A percentile compares a stretch with the other conserved stretches of the same genome.
Evolutionary conservation across 2,329 filamentous ascomycete genomes (phyloP).

Genomic region (Phaeosphaeriaceae sp.): DNA sequence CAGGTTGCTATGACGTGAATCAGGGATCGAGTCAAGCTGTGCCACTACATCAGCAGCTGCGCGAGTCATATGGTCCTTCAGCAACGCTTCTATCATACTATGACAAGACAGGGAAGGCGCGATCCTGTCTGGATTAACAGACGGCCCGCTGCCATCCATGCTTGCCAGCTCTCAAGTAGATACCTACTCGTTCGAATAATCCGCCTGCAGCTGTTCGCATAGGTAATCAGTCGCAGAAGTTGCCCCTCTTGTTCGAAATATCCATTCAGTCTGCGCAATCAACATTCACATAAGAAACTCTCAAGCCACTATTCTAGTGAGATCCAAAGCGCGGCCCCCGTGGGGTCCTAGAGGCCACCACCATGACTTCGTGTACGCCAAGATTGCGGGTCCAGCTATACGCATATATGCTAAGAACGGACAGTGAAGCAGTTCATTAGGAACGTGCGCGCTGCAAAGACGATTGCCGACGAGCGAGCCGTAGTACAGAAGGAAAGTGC

Average conservation of each 20-base stretch:
- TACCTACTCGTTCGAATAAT: slow-evolving; percentile 20
- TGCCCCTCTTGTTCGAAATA: slow-evolving; percentile 3
- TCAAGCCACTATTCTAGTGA: slow-evolving; percentile 14
- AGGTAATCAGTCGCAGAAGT: slow-evolving; percentile 7
- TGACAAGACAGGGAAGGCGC: slow-evolving; percentile 12
- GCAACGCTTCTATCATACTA: background rate
- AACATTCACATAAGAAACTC: slow-evolving; percentile 2
- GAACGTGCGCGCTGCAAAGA: slow-evolving; percentile 97
- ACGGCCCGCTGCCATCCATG: slow-evolving; percentile 25
- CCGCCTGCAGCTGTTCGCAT: slow-evolving; percentile 19
- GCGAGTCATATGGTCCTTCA: slow-evolving; percentile 27
- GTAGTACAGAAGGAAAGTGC: slow-evolving; percentile 99
- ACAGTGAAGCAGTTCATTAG: slow-evolving; percentile 99
- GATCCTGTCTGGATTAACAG: slow-evolving; percentile 23
- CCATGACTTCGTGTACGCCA: slow-evolving; percentile 64
- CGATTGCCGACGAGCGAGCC: slow-evolving; percentile 96
- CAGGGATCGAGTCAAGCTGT: background rate
- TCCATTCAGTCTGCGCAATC: background rate
- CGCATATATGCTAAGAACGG: slow-evolving; percentile 37
- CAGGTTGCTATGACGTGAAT: background rate
- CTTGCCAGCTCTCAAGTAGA: slow-evolving; percentile 15
- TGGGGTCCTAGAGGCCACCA: slow-evolving; percentile 59
- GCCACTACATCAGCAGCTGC: slow-evolving; percentile 16
- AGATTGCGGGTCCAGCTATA: slow-evolving; percentile 26
- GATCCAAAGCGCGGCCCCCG: slow-evolving; percentile 36